A percentile compares a stretch with the other conserved stretches of the same genome.
These are phyloP conservation scores for Tuber magnatum DNA, from an alignment of 495 filamentous ascomycete species.

Conservation along the genomic window DNA sequence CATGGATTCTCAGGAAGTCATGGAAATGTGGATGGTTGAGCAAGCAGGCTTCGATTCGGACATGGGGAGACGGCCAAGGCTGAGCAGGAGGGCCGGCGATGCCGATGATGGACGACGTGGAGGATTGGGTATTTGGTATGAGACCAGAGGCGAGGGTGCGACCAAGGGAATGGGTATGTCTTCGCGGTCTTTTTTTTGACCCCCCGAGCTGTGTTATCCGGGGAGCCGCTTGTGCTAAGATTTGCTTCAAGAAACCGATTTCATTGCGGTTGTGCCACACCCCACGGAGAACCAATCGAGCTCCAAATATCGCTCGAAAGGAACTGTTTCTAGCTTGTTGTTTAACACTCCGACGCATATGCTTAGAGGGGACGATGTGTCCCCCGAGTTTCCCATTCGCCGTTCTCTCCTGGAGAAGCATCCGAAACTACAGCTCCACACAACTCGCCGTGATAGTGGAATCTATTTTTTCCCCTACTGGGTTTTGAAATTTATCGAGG, in stretches of 20 bases:
- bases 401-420: constrained; percentile 55
- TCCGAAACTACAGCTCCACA: constrained; percentile 62
- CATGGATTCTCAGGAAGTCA: constrained; percentile 67
- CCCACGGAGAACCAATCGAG: neutral
- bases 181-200: neutral
- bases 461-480: constrained; percentile 90
- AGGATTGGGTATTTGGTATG: constrained; percentile 80
- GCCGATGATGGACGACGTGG: constrained; percentile 58
- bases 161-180: constrained; percentile 55
- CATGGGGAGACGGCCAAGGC: constrained; percentile 28
- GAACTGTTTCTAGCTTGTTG: neutral
- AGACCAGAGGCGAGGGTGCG: constrained; percentile 58
- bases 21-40: constrained; percentile 88
- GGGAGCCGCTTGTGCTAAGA: neutral
- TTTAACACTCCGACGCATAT: neutral
- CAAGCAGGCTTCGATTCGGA: constrained; percentile 58
- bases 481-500: constrained; percentile 71
- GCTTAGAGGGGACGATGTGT: neutral
- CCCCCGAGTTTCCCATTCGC: constrained; percentile 9
- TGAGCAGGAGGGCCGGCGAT: constrained; percentile 33
- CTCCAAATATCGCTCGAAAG: neutral
- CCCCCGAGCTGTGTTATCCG: neutral
- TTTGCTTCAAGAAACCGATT: constrained; percentile 69
- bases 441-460: constrained; percentile 74
- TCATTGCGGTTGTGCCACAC: constrained; percentile 61